Evolutionary conservation across 768 basidiomycete species (phyloP), one percentile per base, ranked within the genome.

Genomic region (Auricularia sp.): DNA sequence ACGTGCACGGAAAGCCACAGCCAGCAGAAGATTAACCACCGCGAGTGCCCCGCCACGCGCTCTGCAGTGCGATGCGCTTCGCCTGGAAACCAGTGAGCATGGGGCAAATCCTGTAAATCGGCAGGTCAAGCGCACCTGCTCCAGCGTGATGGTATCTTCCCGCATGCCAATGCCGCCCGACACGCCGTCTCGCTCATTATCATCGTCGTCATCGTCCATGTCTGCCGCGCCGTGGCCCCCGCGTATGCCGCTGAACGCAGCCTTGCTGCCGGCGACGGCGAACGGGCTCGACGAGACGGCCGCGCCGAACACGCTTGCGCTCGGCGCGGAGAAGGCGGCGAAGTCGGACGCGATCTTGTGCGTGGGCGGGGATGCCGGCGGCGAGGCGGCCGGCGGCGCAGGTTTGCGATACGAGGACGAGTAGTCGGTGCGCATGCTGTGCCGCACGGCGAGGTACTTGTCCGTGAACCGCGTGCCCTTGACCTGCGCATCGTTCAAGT

Each of bases 391-490:
- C 65, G 64, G 16, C 45, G 72, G 66, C 61, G 71, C 65, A 37
- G 70, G 71, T 54, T 67, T 80, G 3, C 70, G 68, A 64, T 85
- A 83, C 37, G 83, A 29, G 29, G 29, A 81, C 18, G 81, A 77
- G 11, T 79, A 72, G 67, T 84, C 86, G 18, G 82, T 78, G 24
- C 67, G 66, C 44, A 68, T 83, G 24, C 82, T 73, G 70, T 87
- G 82, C 61, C 89, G 83, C 37, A 88, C 85, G 69, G 87, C 84
- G 34, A 95, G 83, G 75, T 98, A 98, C 75, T 96, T 95, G 69
- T 98, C 95, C 21, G 96, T 98, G 79, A 98, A 96, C 3, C 96
- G 89, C 51, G 93, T 92, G n/a, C 92, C 93, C 61, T 88, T 86
- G 59, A 97, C 90, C 94, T 97, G 73, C 34, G 47, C 66, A 62